Evolutionary conservation across 768 basidiomycete species (phyloP).

Genomic region (Russula ochroleuca): DNA sequence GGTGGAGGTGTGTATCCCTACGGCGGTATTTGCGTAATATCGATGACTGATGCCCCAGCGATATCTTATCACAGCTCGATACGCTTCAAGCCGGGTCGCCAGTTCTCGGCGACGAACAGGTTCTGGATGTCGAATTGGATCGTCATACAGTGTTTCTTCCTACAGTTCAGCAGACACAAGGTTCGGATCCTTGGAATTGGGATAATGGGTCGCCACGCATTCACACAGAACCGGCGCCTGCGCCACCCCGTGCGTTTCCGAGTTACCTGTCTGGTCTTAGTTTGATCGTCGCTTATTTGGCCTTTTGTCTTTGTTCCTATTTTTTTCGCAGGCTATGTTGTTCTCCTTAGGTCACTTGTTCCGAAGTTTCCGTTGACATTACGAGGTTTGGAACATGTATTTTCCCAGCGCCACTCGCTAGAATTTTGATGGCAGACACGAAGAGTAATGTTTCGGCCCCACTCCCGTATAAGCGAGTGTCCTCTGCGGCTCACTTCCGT

Average conservation of each 20-base stretch:
- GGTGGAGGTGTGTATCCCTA: slow-evolving; percentile 42
- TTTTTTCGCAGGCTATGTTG: slow-evolving; percentile 34
- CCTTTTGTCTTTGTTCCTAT: background rate
- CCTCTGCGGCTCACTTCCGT: slow-evolving; percentile 36
- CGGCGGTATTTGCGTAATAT: background rate
- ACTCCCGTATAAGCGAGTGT: slow-evolving; percentile 40
- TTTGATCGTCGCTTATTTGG: slow-evolving; percentile 8
- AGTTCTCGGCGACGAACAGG: slow-evolving; percentile 46
- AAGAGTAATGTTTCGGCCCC: slow-evolving; percentile 33
- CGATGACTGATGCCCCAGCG: background rate
- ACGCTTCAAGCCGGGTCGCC: slow-evolving; percentile 37
- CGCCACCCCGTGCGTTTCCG: background rate
- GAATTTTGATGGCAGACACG: slow-evolving; percentile 34
- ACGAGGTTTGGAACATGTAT: slow-evolving; percentile 34
- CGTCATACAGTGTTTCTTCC: slow-evolving; percentile 41
- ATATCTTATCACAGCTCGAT: slow-evolving; percentile 38
- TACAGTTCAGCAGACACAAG: slow-evolving; percentile 21
- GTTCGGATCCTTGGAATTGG: slow-evolving; percentile 22
- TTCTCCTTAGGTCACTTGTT: slow-evolving; percentile 37
- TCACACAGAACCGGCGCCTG: background rate
- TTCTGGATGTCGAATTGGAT: slow-evolving; percentile 48
- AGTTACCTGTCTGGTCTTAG: background rate
- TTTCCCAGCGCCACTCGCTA: background rate
- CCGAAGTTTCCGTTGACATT: slow-evolving; percentile 43
- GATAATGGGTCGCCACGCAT: background rate